A percentile compares a stretch with the other conserved stretches of the same genome.
phyloP scores from a whole-genome alignment of 306 rosid species.

The Vigna reflexopilosa region DNA sequence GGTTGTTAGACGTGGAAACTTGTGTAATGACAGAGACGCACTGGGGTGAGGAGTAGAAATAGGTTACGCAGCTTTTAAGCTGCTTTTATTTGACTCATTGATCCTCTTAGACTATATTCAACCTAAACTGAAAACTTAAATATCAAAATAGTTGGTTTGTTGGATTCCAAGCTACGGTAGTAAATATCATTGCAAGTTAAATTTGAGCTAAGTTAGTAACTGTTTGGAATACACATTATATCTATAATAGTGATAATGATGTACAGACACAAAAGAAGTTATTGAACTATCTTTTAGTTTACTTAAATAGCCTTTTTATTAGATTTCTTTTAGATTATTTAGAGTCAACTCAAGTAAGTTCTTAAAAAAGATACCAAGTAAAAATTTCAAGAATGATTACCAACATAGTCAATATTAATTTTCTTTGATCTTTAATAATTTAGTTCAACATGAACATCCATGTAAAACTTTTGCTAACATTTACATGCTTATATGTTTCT shows the following conservation, averaged over 20 bases:
- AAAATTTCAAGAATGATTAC: background rate
- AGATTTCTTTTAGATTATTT: background rate
- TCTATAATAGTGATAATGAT: no score
- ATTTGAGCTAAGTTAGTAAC: background rate
- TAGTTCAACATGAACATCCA: background rate
- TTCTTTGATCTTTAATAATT: background rate
- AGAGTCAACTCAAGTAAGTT: conserved; percentile 16
- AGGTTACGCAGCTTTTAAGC: conserved; percentile 16
- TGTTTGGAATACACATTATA: no score
- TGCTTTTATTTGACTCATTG: conserved; percentile 6
- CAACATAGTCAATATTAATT: background rate
- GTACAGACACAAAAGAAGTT: no score
- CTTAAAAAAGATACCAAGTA: background rate
- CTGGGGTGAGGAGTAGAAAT: conserved; percentile 21
- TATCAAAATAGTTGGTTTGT: conserved; percentile 9
- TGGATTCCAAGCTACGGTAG: conserved; percentile 30
- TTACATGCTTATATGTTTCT: background rate
- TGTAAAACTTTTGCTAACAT: background rate
- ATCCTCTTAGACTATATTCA: conserved; percentile 19
- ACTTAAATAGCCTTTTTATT: background rate
- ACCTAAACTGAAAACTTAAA: conserved; percentile 5
- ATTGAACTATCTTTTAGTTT: background rate
- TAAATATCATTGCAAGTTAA: conserved; percentile 7
- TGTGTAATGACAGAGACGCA: background rate
- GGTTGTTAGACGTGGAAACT: conserved; percentile 1